Evolutionary conservation across 1,284 basidiomycete genomes (phyloP).

Genomic region (Coniferiporia sulphurascens): DNA sequence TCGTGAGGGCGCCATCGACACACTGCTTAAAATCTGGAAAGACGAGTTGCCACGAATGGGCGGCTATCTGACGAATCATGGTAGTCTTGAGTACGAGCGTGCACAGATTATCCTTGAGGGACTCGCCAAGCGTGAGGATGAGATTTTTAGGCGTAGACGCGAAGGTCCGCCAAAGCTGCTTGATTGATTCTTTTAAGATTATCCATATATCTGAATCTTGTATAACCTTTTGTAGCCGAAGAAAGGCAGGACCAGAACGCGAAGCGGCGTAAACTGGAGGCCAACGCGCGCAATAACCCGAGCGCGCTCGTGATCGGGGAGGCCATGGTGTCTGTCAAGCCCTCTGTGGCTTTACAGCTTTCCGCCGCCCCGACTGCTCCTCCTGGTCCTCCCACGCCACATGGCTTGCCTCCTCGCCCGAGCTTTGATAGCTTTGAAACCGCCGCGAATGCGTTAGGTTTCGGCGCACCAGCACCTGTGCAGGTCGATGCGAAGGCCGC

Average conservation of each 20-base stretch:
- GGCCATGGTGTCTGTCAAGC: slow-evolving; percentile 32
- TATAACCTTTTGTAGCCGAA: slow-evolving; percentile 57
- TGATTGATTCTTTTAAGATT: slow-evolving; percentile 22
- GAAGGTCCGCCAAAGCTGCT: slow-evolving; percentile 62
- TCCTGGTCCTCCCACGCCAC: slow-evolving; percentile 39
- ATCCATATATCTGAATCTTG: slow-evolving; percentile 17
- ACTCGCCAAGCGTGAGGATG: slow-evolving; percentile 88
- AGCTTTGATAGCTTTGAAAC: slow-evolving; percentile 62
- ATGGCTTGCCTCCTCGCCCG: slow-evolving; percentile 54
- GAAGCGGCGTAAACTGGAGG: slow-evolving; percentile 83
- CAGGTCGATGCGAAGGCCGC: slow-evolving; percentile 49
- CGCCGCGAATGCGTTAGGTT: slow-evolving; percentile 68
- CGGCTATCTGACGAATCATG: slow-evolving; percentile 94
- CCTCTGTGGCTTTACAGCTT: slow-evolving; percentile 15
- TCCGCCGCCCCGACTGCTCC: slow-evolving; percentile 45
- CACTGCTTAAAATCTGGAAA: slow-evolving; percentile 93
- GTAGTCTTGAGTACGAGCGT: slow-evolving; percentile 80
- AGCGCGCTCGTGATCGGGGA: slow-evolving; percentile 30
- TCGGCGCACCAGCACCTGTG: slow-evolving; percentile 52
- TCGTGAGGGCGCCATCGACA: slow-evolving; percentile 98
- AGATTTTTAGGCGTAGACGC: slow-evolving; percentile 89
- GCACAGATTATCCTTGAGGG: slow-evolving; percentile 95
- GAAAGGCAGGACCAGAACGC: slow-evolving; percentile 87
- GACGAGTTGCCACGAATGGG: slow-evolving; percentile 91
- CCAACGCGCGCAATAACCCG: slow-evolving; percentile 47